Evolutionary conservation across 345 rosid species (phyloP), one percentile per base, ranked within the genome.

Genomic region (Angophora floribunda): DNA sequence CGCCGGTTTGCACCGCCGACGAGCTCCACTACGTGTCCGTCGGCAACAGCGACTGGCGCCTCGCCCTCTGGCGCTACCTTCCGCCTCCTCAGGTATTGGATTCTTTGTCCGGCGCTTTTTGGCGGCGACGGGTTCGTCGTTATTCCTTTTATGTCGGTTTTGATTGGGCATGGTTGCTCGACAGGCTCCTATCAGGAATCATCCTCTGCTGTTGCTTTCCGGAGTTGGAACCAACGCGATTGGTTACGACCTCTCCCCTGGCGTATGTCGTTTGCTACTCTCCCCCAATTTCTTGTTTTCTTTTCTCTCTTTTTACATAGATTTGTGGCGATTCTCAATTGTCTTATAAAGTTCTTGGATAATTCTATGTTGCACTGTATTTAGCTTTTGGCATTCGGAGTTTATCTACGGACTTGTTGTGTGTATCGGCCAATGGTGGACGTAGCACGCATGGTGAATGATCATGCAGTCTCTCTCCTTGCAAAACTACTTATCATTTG

Each of bases 161-260:
- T 70, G 82, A 70, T 70, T 70, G 47, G 82, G 47, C 82, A 11
- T 70, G 82, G 82, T 70, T 70, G 47, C 26, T 70, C 7, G 13
- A 30, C 89, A 97, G 99, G 98, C 95, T 19, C 96, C 98, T 12
- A 75, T 85, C 30, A 95, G 98, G 93, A 96, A 93, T 89, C 99
- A 97, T 85, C 99, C 99, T 50, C 93, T 98, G 86, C 88, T 98
- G 92, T 92, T 98, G 19, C 88, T 98, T 85, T 98, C 99, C 87
- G 99, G 99, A 79, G 97, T 98, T 28, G 99, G 99, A 87, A 97
- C 98, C 28, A 98, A 96, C 93, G 98, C 99, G 85, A 95, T 98
- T 30, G 99, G 99, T 52, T 98, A 96, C 57, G 99, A 98, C 93
- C 96, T 98, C 90, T 95, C 99, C 85, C 97, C 97, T 6, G 94